Conservation (phyloP, 495 filamentous ascomycete species). For the Aspergillus carlsbadensis region DNA sequence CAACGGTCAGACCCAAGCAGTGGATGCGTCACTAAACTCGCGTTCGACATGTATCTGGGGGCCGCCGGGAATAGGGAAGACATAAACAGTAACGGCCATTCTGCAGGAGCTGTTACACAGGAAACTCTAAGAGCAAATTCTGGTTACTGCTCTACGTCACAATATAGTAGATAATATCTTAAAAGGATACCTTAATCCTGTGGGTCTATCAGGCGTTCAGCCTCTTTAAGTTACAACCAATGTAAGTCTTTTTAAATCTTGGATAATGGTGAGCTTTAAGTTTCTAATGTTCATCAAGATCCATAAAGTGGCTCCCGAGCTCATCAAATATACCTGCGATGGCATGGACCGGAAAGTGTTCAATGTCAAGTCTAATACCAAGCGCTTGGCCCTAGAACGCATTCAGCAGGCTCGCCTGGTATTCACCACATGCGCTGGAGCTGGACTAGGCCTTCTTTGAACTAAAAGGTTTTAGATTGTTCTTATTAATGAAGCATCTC, state of each 20-base stretch:
- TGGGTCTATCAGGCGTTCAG: neutral
- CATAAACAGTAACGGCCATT: neutral
- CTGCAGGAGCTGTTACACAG: neutral
- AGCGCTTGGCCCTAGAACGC: neutral
- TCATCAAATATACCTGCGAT: slow-evolving; percentile 1
- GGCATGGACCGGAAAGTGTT: slow-evolving; percentile 3
- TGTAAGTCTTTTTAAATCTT: neutral
- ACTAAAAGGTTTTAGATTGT: slow-evolving; percentile 2
- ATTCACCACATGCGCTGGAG: slow-evolving; percentile 9
- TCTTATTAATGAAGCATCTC: slow-evolving; percentile 1
- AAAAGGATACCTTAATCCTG: neutral
- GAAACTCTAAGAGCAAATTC: neutral
- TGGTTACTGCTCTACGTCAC: neutral
- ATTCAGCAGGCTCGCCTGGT: slow-evolving; percentile 6
- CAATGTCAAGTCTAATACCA: neutral
- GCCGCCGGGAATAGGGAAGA: neutral
- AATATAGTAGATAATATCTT: slow-evolving; percentile 3
- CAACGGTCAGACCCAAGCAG: neutral
- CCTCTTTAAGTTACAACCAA: slow-evolving; percentile 3
- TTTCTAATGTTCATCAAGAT: neutral
- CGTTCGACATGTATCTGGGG: slow-evolving; percentile 5
- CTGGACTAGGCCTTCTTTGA: slow-evolving; percentile 3
- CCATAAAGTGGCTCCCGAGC: neutral
- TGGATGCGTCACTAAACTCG: neutral
- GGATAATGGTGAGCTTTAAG: neutral